Base-by-base conservation (phyloP, 768 basidiomycete genomes). In the Tylopilus balloui region DNA sequence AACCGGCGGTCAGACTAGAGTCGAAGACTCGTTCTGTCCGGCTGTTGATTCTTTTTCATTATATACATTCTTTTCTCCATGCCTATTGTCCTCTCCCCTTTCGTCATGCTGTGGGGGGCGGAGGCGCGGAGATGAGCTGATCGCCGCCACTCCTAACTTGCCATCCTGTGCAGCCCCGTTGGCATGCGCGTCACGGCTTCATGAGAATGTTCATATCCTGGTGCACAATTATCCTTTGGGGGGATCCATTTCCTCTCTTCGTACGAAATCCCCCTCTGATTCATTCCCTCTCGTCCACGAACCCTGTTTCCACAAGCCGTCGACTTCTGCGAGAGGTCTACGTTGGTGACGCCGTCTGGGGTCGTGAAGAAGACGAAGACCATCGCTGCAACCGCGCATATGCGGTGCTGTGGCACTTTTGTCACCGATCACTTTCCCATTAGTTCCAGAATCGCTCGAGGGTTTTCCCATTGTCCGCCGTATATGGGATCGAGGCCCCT, bases 41-140 rank as follows among this genome's bases (percentile, higher is more conserved):
- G 17, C 32, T 6, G n/a, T 17, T 15, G n/a, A 4, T 15, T 15
- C 34, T 17, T 17, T n/a, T 34, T 34, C 5, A 34, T 17, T 34
- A 17, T 19, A 36, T 17, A 11, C 42, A 10, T 52, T 41, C 45
- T 48, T 31, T 39, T 17, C 24, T 10, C 45, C 27, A 20, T 36
- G 28, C 19, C 14, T 23, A 45, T 46, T 42, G 34, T 46, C 43
- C 41, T 38, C 3, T 27, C 54, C 47, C 47, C 34, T 62, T 50
- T 42, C 37, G 52, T 42, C 41, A 48, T 50, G 49, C 54, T 64
- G 54, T 57, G 20, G 54, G 15, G 48, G 23, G 35, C 20, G 46
- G 40, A n/a, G 24, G 35, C 13, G 45, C 60, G 63, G 63, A 65
- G 45, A 65, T 64, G 63, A 60, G 47, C 12, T 55, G 62, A 60